Conservation (phyloP, 352 stramenopile genomes). For the Globisporangium megalacanthum region DNA sequence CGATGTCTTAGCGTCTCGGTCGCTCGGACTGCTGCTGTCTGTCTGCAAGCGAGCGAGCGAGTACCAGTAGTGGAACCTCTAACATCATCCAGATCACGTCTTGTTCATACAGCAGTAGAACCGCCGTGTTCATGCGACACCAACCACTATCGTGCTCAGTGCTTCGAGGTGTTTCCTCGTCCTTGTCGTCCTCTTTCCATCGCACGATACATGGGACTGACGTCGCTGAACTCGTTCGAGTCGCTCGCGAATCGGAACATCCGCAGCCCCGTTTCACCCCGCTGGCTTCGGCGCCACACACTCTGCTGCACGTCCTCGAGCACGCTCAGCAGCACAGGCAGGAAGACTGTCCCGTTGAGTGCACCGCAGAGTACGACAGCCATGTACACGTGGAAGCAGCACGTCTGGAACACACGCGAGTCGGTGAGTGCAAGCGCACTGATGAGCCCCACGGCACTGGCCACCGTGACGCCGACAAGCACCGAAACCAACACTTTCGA, state of each 20-base stretch:
- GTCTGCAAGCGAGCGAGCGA: not conserved
- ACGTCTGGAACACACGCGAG: conserved; percentile 85
- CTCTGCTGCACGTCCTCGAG: conserved; percentile 31
- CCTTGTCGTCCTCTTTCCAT: not conserved
- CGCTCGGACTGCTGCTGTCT: not conserved
- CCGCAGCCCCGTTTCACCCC: not conserved
- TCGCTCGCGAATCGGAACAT: not conserved
- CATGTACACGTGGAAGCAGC: conserved; percentile 91
- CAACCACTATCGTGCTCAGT: too few relatives aligned
- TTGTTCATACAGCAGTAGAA: too few relatives aligned
- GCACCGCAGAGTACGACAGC: conserved; percentile 69
- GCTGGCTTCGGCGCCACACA: conserved; percentile 21
- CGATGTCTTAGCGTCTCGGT: not conserved
- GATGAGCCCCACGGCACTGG: conserved; percentile 74
- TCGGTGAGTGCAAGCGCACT: conserved; percentile 76
- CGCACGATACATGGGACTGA: conserved; percentile 14
- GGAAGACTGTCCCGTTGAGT: conserved; percentile 66
- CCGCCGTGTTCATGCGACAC: too few relatives aligned
- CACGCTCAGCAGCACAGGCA: conserved; percentile 55
- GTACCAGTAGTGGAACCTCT: too few relatives aligned
- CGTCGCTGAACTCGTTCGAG: conserved; percentile 12
- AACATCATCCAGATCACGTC: too few relatives aligned
- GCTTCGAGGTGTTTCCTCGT: too few relatives aligned
- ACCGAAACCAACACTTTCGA: conserved; percentile 61
- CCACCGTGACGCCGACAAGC: conserved; percentile 85